phyloP scores from a whole-genome alignment of 1,139 yeast species.

The Kluyveromyces marxianus region DNA sequence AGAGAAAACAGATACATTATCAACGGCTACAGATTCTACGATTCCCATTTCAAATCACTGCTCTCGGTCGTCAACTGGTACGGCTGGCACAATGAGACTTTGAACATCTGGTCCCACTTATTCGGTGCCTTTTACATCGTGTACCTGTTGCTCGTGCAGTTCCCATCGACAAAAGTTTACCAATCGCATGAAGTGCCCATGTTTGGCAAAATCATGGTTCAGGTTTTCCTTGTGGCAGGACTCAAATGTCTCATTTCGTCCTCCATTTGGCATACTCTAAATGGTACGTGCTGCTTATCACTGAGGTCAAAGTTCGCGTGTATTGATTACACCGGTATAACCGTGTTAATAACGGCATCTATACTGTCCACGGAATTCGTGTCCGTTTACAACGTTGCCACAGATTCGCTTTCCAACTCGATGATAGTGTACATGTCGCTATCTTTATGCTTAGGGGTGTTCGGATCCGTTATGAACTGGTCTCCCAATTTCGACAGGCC shows the following conservation, averaged over 20 bases:
- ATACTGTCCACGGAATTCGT: slow-evolving; percentile 81
- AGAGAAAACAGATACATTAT: slow-evolving; percentile 83
- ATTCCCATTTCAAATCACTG: slow-evolving; percentile 50
- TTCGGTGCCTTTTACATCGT: slow-evolving; percentile 55
- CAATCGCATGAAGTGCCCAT: slow-evolving; percentile 28
- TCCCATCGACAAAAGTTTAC: slow-evolving; percentile 48
- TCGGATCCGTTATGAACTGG: slow-evolving; percentile 83
- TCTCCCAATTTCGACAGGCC: slow-evolving; percentile 83
- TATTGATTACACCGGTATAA: slow-evolving; percentile 91
- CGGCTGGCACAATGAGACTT: slow-evolving; percentile 76
- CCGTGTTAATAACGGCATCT: slow-evolving; percentile 84
- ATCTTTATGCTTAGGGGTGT: slow-evolving; percentile 58
- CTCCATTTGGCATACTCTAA: slow-evolving; percentile 86
- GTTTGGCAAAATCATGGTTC: slow-evolving; percentile 43
- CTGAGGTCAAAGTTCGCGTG: slow-evolving; percentile 77
- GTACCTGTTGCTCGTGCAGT: slow-evolving; percentile 51
- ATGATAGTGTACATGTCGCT: slow-evolving; percentile 45
- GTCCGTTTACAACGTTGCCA: slow-evolving; percentile 58
- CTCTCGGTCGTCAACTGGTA: slow-evolving; percentile 27
- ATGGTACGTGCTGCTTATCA: slow-evolving; percentile 60
- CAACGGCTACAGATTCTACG: slow-evolving; percentile 77
- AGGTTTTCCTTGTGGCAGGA: slow-evolving; percentile 63
- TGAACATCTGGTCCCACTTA: slow-evolving; percentile 91
- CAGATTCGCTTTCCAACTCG: slow-evolving; percentile 19
- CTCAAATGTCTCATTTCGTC: slow-evolving; percentile 72